Evolutionary conservation across 257 asterid genomes (phyloP).

Genomic region (Solanum verrucosum): DNA sequence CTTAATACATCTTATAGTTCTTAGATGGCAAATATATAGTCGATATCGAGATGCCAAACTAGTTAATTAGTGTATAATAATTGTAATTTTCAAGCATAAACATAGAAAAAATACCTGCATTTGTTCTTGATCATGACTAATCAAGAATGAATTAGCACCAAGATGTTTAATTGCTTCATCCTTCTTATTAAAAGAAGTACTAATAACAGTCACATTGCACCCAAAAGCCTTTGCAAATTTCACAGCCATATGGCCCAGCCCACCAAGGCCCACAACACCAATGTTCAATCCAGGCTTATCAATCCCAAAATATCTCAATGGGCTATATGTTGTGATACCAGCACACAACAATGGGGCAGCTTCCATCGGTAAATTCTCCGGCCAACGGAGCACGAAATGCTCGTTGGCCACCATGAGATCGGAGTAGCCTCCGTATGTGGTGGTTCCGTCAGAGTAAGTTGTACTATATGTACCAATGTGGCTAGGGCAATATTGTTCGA

Average conservation of each 20-base stretch:
- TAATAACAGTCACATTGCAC: conserved; percentile 33
- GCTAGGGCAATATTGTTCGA: conserved; percentile 35
- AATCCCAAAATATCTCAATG: conserved; percentile 39
- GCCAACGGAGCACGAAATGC: conserved; percentile 42
- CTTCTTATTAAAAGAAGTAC: conserved; percentile 36
- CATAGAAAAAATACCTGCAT: conserved; percentile 27
- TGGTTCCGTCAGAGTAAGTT: conserved; percentile 22
- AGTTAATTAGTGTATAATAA: background rate
- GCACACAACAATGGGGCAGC: conserved; percentile 58
- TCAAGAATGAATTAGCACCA: conserved; percentile 40
- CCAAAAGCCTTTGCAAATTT: conserved; percentile 66
- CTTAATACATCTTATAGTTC: background rate
- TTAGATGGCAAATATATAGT: background rate
- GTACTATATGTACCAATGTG: conserved; percentile 20
- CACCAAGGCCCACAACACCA: conserved; percentile 57
- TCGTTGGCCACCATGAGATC: conserved; percentile 32
- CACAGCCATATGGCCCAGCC: conserved; percentile 51
- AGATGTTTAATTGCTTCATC: conserved; percentile 33
- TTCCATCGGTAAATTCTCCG: conserved; percentile 41
- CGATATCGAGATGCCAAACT: background rate
- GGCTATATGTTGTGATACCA: conserved; percentile 51
- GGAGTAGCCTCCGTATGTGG: conserved; percentile 38
- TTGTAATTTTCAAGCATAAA: background rate
- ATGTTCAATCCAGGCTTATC: conserved; percentile 38
- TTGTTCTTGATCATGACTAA: conserved; percentile 34